These are phyloP conservation scores for Microsporum audouinii DNA, from an alignment of 2,329 filamentous ascomycete genomes.

Conservation along the genomic window DNA sequence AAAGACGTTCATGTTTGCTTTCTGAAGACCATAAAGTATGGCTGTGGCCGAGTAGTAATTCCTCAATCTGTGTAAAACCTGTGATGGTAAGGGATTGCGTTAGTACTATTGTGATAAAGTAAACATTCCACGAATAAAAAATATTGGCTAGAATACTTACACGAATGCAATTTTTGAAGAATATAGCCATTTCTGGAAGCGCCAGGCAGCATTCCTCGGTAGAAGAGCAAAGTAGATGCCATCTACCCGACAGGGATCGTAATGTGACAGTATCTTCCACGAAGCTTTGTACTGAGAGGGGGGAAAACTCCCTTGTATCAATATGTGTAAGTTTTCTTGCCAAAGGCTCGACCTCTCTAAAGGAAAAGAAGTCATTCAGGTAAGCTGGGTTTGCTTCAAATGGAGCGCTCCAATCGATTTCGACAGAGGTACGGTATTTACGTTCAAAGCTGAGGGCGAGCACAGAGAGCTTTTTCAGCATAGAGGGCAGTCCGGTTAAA, in stretches of 20 bases:
- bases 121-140: background rate
- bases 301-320: slow-evolving; percentile 24
- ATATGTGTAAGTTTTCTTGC: slow-evolving; percentile 23
- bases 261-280: slow-evolving; percentile 18
- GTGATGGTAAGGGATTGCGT: background rate
- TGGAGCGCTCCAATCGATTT: slow-evolving; percentile 26
- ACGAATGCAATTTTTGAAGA: slow-evolving; percentile 27
- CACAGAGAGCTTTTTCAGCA: slow-evolving; percentile 29
- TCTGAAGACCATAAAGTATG: slow-evolving; percentile 27
- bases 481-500: slow-evolving; percentile 21
- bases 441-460: slow-evolving; percentile 26
- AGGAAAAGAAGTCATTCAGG: slow-evolving; percentile 26
- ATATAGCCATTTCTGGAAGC: slow-evolving; percentile 23
- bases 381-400: slow-evolving; percentile 26
- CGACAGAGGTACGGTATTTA: slow-evolving; percentile 24
- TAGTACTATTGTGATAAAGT: background rate
- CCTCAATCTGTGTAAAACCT: slow-evolving; percentile 22
- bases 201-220: slow-evolving; percentile 32
- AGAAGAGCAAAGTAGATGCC: slow-evolving; percentile 24
- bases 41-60: slow-evolving; percentile 32
- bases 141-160: slow-evolving; percentile 17
- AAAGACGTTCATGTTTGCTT: slow-evolving; percentile 17
- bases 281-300: slow-evolving; percentile 19
- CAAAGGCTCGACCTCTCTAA: slow-evolving; percentile 24
- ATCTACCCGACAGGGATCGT: slow-evolving; percentile 19